Base-by-base conservation (phyloP, 345 rosid genomes). In the Turritis glabra region DNA sequence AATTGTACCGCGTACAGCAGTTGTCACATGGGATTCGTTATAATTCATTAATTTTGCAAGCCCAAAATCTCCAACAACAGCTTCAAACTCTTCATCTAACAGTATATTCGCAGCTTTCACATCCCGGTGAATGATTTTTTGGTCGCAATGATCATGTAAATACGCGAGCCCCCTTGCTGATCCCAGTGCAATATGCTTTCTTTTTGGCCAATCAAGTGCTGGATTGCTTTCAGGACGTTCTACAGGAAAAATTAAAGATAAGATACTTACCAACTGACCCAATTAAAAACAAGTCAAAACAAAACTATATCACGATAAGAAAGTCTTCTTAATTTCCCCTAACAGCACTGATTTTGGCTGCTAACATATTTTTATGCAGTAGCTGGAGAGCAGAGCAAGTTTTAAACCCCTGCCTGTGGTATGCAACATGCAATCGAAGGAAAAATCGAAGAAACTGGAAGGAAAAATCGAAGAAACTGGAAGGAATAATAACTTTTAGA, bases 1-100 rank as follows among this genome's bases (percentile, higher is more conserved):
- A 15, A 94, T 91, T n/a, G 98, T 91, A 52, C 98, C 98, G 17
- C 97, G 96, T 22, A 94, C 97, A 38, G 93, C 97, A 57, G 98
- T 94, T 18, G 96, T 94, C 47, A 91, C 97, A 73, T 94, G 95
- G 4, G 97, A 88, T 62, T 91, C 97, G 56, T 91, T 91, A 74
- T 91, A 88, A 76, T 90, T 90, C 96, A 94, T 89, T 63, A 91
- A 89, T 77, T 88, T 91, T 56, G 97, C 98, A 52, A 94, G 82
- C 37, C 98, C 98, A 64, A 91, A 94, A 74, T 91, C 98, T 77
- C 98, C 97, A 72, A 94, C 97, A 35, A 91, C 97, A 8, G 98
- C 96, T 85, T 94, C 98, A 54, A 82, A 94, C 50, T 94, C 88
- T 80, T 90, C 96, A 72, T 94, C 98, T 80, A 94, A 78, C 82